Conservation (phyloP, 768 basidiomycete species). For the Saitozyma podzolica region DNA sequence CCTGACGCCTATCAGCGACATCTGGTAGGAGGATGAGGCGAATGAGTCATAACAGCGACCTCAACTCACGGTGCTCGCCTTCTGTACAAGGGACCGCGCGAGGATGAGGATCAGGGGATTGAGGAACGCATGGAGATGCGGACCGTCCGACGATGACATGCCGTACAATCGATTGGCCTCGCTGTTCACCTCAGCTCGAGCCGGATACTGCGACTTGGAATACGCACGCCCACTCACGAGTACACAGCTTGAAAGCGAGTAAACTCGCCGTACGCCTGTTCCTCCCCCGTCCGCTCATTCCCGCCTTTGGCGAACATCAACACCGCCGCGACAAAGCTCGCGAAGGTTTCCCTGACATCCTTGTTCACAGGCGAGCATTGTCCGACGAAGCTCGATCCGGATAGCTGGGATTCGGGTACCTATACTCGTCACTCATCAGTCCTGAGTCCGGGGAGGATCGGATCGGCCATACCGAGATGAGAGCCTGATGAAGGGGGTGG, state of each 20-base stretch:
- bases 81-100: constrained; percentile 13
- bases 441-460: background rate
- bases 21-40: background rate
- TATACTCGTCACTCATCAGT: no score
- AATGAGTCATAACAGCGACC: background rate
- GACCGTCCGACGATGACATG: constrained; percentile 22
- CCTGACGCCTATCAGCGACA: constrained; percentile 9
- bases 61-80: constrained; percentile 17
- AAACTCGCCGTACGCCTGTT: constrained; percentile 17
- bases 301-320: constrained; percentile 13
- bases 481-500: constrained; percentile 17
- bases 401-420: background rate
- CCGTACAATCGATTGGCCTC: constrained; percentile 41
- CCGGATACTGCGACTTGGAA: background rate
- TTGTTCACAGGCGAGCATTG: constrained; percentile 3
- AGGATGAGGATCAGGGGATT: constrained; percentile 30
- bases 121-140: constrained; percentile 30
- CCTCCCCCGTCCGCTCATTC: background rate
- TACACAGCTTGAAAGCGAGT: constrained; percentile 19
- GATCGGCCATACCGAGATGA: constrained; percentile 1
- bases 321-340: constrained; percentile 17
- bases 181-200: constrained; percentile 8
- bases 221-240: constrained; percentile 16
- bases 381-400: background rate
- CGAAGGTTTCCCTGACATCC: constrained; percentile 19